Evolutionary conservation across 108 stramenopile genomes (phyloP).

Genomic region (Poteriospumella lacustris): DNA sequence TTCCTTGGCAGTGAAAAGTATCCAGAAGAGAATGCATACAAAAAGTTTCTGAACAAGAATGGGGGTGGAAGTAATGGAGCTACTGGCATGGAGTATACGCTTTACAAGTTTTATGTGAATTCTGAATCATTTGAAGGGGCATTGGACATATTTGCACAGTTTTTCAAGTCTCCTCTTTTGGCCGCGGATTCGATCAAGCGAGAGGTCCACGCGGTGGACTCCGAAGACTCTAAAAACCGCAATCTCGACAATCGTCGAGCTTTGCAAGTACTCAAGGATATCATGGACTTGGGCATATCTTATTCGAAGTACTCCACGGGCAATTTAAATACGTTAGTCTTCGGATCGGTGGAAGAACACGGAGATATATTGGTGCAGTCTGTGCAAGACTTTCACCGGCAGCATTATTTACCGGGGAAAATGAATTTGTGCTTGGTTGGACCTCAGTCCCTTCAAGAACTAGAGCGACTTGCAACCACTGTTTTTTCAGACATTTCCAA

Average conservation of each 20-base stretch:
- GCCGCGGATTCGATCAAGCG: neutral
- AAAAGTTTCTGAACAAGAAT: conserved; percentile 13
- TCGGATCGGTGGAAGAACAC: neutral
- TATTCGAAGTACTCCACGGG: conserved; percentile 23
- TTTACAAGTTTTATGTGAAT: conserved; percentile 26
- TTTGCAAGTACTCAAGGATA: conserved; percentile 10
- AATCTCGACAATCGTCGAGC: neutral
- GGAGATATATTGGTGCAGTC: neutral
- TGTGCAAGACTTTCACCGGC: neutral
- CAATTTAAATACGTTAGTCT: conserved; percentile 3
- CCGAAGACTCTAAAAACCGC: conserved; percentile 24
- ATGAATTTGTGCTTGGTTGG: neutral
- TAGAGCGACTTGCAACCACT: neutral
- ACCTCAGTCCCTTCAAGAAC: conserved; percentile 24
- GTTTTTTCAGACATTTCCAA: neutral
- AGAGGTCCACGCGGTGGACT: conserved; percentile 20
- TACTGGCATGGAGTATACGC: conserved; percentile 21
- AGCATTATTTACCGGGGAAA: neutral
- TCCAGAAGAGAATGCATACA: conserved; percentile 25
- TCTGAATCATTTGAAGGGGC: neutral
- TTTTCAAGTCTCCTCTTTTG: conserved; percentile 13
- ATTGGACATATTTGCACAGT: conserved; percentile 18
- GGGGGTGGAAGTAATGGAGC: conserved; percentile 12
- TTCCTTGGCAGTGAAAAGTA: conserved; percentile 20
- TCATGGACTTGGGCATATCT: neutral